Evolutionary conservation across 2,329 filamentous ascomycete genomes (phyloP).

Genomic region (Teratosphaeria destructans): DNA sequence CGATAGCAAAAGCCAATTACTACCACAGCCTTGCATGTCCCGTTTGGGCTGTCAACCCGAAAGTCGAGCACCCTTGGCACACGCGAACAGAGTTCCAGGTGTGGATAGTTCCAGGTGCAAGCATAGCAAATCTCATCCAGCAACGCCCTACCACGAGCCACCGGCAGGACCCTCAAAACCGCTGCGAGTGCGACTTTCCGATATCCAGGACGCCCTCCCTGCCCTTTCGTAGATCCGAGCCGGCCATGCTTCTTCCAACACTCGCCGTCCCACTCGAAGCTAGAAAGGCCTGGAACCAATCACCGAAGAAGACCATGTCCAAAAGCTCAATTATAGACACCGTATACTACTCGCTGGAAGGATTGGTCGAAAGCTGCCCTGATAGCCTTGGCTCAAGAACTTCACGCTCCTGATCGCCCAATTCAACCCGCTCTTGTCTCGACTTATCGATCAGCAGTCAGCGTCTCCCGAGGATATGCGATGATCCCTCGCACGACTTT

Average conservation of each 20-base stretch:
- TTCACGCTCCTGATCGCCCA: too few species aligned
- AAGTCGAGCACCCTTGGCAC: not conserved
- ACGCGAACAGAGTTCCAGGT: not conserved
- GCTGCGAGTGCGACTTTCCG: not conserved
- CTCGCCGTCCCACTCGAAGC: not conserved
- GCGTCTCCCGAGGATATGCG: not conserved
- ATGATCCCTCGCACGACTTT: not conserved
- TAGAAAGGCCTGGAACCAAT: not conserved
- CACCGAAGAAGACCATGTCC: not conserved
- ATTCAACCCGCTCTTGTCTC: not conserved
- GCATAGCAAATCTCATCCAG: not conserved
- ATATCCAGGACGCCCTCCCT: not conserved
- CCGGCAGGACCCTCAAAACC: not conserved
- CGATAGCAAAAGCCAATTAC: not conserved
- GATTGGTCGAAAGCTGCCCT: too few species aligned
- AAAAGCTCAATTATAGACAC: not conserved
- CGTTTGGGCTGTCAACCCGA: not conserved
- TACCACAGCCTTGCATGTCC: not conserved
- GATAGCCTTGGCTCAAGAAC: too few species aligned
- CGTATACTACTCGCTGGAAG: too few species aligned
- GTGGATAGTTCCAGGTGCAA: not conserved
- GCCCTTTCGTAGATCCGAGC: not conserved
- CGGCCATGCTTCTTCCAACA: not conserved
- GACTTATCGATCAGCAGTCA: not conserved
- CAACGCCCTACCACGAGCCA: not conserved